A percentile compares a stretch with the other conserved stretches of the same genome.
These are phyloP conservation scores for Zygoascus sp. DNA, from an alignment of 1,139 yeast genomes.

Conservation along the genomic window DNA sequence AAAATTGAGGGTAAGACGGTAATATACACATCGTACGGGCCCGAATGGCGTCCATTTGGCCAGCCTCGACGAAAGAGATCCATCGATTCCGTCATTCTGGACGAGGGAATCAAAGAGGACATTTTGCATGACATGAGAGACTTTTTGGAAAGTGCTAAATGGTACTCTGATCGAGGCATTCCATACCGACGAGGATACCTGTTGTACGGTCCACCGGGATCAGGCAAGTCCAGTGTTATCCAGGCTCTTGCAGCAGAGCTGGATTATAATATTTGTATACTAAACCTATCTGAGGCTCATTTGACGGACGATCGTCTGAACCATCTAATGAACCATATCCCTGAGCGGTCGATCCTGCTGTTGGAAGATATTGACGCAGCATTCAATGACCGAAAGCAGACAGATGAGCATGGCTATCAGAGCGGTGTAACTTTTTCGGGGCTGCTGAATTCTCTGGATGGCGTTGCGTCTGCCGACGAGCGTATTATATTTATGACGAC, in stretches of 20 bases:
- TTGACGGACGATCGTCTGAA: slow-evolving; percentile 91
- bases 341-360: slow-evolving; percentile 76
- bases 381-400: slow-evolving; percentile 74
- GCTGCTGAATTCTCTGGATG: slow-evolving; percentile 86
- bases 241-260: slow-evolving; percentile 96
- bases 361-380: slow-evolving; percentile 97
- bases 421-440: slow-evolving; percentile 97
- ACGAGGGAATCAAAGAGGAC: slow-evolving; percentile 61
- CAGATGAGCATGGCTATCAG: slow-evolving; percentile 59
- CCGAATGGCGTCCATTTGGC: slow-evolving; percentile 98
- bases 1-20: slow-evolving; percentile 93
- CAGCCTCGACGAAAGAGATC: slow-evolving; percentile 87
- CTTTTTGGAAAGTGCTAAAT: slow-evolving; percentile 70
- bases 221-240: slow-evolving; percentile 92
- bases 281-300: slow-evolving; percentile 85
- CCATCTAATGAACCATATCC: slow-evolving; percentile 93
- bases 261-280: slow-evolving; percentile 90
- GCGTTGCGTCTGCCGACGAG: slow-evolving; percentile 98
- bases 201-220: slow-evolving; percentile 96
- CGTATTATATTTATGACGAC: slow-evolving; percentile 97
- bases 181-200: slow-evolving; percentile 95
- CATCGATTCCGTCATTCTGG: slow-evolving; percentile 81
- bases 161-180: slow-evolving; percentile 95
- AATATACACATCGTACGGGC: slow-evolving; percentile 91
- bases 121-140: slow-evolving; percentile 72